Evolutionary conservation across 164 flowering plant species (phyloP).

Genomic region (Chimonanthus praecox): DNA sequence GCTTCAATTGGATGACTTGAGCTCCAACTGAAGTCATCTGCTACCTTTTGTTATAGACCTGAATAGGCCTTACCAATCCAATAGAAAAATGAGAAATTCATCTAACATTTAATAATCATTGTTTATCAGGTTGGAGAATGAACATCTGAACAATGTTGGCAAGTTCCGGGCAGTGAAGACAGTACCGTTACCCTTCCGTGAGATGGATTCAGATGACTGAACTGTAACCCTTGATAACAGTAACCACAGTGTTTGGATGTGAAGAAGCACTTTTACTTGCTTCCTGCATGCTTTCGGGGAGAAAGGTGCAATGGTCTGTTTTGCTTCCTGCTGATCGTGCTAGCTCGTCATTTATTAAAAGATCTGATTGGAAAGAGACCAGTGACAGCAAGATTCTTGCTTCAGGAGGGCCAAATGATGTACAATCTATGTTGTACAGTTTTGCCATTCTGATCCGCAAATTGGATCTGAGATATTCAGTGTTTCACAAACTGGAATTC

Average conservation of each 20-base stretch:
- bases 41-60: background rate
- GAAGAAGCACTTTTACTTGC: slow-evolving; percentile 4
- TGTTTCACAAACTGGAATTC: too few species aligned
- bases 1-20: too few species aligned
- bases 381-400: background rate
- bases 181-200: slow-evolving; percentile 65
- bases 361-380: slow-evolving; percentile 1
- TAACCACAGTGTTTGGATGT: background rate
- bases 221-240: slow-evolving; percentile 5
- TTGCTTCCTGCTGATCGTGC: background rate
- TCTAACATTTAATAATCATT: background rate
- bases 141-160: slow-evolving; percentile 67
- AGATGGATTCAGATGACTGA: slow-evolving; percentile 45
- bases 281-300: slow-evolving; percentile 16
- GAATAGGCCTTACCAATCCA: background rate
- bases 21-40: too few species aligned
- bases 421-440: background rate
- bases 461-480: background rate
- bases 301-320: background rate
- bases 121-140: slow-evolving; percentile 60
- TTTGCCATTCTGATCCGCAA: background rate
- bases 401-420: background rate
- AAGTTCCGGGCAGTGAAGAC: slow-evolving; percentile 63
- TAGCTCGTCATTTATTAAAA: background rate
- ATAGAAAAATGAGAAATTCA: background rate